phyloP scores from a whole-genome alignment of 345 rosid genomes.

The Pistacia atlantica region DNA sequence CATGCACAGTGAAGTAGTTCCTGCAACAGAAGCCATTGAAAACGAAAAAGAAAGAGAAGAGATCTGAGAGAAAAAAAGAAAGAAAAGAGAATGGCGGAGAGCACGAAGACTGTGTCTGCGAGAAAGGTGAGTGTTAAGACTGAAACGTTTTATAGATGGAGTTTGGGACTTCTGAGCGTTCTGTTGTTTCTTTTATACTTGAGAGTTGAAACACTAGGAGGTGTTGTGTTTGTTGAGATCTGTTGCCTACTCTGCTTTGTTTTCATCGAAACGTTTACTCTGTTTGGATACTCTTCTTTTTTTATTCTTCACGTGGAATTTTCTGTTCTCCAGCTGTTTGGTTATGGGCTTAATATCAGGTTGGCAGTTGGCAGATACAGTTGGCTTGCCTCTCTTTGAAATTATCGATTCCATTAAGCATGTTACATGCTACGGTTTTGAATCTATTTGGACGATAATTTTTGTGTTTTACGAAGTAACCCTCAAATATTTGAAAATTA shows the following conservation, averaged over 20 bases:
- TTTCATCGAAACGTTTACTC: background rate
- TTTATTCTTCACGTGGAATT: background rate
- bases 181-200: background rate
- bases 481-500: too few relatives aligned
- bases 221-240: conserved; percentile 13
- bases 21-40: conserved; percentile 45
- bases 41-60: background rate
- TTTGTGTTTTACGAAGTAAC: too few relatives aligned
- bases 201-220: too few relatives aligned
- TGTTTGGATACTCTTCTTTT: background rate
- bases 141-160: conserved; percentile 21
- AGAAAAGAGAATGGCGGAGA: conserved; percentile 27
- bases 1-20: conserved; percentile 27
- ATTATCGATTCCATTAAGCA: too few relatives aligned
- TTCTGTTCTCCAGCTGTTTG: background rate
- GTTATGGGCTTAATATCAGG: background rate
- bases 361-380: background rate
- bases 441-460: too few relatives aligned
- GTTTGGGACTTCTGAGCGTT: too few relatives aligned
- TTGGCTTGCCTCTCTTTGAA: background rate
- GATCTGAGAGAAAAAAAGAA: conserved; percentile 11
- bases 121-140: background rate
- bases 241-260: background rate
- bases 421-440: too few relatives aligned
- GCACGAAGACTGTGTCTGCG: conserved; percentile 17